Conservation (phyloP, 148 eudicot species). For the Vaccinium corymbosum region DNA sequence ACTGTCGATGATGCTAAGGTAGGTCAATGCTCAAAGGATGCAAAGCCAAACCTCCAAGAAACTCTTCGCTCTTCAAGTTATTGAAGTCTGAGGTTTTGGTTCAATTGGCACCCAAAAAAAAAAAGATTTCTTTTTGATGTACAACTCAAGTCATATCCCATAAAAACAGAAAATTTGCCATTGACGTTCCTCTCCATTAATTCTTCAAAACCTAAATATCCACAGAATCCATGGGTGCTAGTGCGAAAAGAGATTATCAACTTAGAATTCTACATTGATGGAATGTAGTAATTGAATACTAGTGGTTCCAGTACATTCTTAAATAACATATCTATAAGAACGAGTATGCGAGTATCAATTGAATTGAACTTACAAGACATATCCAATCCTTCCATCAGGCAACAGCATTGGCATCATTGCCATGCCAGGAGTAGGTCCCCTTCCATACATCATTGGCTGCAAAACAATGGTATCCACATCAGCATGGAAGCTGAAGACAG, state of each 20-base stretch:
- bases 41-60: not conserved
- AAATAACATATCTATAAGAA: not conserved
- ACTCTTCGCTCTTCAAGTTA: not conserved
- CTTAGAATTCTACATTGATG: not conserved
- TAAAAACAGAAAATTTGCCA: not conserved
- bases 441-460: slow-evolving; percentile 83
- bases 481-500: slow-evolving; percentile 1
- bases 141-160: not conserved
- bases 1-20: not conserved
- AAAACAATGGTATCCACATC: slow-evolving; percentile 15
- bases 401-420: slow-evolving; percentile 99
- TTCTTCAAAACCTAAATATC: not conserved
- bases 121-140: not conserved
- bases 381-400: slow-evolving; percentile 95
- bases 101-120: not conserved
- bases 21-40: not conserved
- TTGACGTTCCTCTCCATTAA: not conserved
- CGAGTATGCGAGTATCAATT: not conserved
- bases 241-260: not conserved
- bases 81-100: not conserved
- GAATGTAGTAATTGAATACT: not conserved
- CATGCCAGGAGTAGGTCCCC: slow-evolving; percentile 65
- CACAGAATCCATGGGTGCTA: not conserved
- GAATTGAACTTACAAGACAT: slow-evolving; percentile 70
- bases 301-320: no score